Conservation (phyloP, 164 flowering plant genomes). For the Brasenia schreberi region DNA sequence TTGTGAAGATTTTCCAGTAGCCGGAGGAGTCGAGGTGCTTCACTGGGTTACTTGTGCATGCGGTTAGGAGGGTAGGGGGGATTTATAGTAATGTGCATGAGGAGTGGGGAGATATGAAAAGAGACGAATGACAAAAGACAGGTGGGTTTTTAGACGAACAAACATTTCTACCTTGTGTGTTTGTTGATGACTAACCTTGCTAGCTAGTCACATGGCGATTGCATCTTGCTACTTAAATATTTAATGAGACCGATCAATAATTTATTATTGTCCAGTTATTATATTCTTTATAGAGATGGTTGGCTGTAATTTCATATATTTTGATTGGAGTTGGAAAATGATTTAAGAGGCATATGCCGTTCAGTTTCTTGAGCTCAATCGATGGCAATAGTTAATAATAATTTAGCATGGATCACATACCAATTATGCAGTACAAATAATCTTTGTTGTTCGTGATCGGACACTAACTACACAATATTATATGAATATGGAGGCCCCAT, state of each 20-base stretch:
- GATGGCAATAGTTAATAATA: too few species aligned
- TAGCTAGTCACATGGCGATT: not conserved
- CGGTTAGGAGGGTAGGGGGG: not conserved
- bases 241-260: not conserved
- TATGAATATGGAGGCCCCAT: too few species aligned
- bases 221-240: not conserved
- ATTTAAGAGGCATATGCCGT: too few species aligned
- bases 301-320: not conserved
- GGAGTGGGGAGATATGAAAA: not conserved
- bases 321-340: too few species aligned
- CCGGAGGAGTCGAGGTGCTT: not conserved
- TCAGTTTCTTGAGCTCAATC: too few species aligned
- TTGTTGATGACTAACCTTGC: not conserved
- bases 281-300: not conserved
- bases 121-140: not conserved
- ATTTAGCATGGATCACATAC: too few species aligned
- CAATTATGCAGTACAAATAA: too few species aligned
- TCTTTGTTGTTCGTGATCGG: too few species aligned
- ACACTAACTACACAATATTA: too few species aligned
- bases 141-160: not conserved
- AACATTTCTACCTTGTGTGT: not conserved
- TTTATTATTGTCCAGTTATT: not conserved
- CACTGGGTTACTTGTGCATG: not conserved
- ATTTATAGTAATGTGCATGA: not conserved
- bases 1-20: not conserved